Conservation (phyloP, 106 monocot genomes). For the Cymbidium sinense region DNA sequence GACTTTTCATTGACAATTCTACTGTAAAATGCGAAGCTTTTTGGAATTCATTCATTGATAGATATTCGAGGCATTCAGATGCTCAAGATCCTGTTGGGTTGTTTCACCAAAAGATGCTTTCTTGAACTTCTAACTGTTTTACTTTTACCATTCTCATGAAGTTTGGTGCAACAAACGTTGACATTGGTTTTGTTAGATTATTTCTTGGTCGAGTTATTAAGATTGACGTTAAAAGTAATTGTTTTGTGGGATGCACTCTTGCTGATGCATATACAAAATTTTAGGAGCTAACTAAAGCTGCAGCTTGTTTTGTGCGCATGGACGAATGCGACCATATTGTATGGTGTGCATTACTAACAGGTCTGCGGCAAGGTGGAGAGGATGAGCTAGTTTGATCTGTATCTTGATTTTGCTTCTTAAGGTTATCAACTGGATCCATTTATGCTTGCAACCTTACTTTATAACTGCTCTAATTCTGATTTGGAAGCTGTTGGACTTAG, state of each 20-base stretch:
- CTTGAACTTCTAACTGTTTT: constrained; percentile 6
- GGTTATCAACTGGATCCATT: constrained; percentile 11
- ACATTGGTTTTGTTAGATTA: constrained; percentile 4
- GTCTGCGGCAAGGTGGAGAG: constrained; percentile 7
- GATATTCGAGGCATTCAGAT: constrained; percentile 7
- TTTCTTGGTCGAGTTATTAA: constrained; percentile 13
- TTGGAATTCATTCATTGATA: constrained; percentile 24
- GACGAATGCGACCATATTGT: constrained; percentile 17
- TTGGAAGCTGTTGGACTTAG: constrained; percentile 3
- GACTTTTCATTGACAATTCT: constrained; percentile 8
- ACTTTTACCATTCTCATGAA: constrained; percentile 23
- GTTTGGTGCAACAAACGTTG: not conserved
- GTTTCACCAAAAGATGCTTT: constrained; percentile 18
- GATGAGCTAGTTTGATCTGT: constrained; percentile 11
- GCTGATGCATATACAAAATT: constrained; percentile 17
- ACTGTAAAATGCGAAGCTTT: constrained; percentile 9
- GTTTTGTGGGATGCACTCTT: constrained; percentile 22
- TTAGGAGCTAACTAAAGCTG: constrained; percentile 9
- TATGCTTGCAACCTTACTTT: constrained; percentile 16
- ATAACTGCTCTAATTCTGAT: constrained; percentile 22
- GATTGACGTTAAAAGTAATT: constrained; percentile 1
- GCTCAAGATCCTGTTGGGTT: constrained; percentile 5
- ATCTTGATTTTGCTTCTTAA: constrained; percentile 17
- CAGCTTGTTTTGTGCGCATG: constrained; percentile 14
- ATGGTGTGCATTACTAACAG: constrained; percentile 16